Conservation (phyloP, 129 eudicot genomes). For the Escallonia herrerae region DNA sequence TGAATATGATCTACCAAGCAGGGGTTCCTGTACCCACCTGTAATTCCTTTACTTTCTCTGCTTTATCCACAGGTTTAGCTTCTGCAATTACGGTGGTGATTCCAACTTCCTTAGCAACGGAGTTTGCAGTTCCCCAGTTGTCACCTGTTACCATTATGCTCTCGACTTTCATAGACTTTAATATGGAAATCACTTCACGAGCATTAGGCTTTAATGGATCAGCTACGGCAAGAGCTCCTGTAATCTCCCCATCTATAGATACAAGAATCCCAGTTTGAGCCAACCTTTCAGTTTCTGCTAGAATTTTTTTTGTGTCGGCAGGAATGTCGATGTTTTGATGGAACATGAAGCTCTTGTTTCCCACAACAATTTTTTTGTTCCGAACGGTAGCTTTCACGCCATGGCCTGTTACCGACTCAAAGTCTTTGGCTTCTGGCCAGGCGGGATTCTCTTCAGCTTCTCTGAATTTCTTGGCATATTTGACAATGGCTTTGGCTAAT, state of each 20-base stretch:
- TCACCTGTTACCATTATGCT: conserved; percentile 73
- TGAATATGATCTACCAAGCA: background rate
- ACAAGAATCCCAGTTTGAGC: conserved; percentile 85
- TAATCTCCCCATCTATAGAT: conserved; percentile 46
- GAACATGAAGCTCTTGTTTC: conserved; percentile 65
- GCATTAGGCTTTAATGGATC: conserved; percentile 90
- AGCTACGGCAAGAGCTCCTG: conserved; percentile 57
- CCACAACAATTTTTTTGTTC: conserved; percentile 53
- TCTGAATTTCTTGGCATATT: conserved; percentile 68
- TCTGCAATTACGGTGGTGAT: conserved; percentile 59
- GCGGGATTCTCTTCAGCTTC: conserved; percentile 52
- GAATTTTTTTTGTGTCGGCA: conserved; percentile 53
- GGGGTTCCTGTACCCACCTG: conserved; percentile 33
- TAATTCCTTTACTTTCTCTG: conserved; percentile 68
- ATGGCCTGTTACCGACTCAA: conserved; percentile 80
- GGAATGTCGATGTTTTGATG: conserved; percentile 36
- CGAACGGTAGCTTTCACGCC: conserved; percentile 73
- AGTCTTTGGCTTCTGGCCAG: conserved; percentile 74
- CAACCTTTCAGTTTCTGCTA: conserved; percentile 47
- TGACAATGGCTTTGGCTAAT: conserved; percentile 79
- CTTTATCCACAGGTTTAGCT: conserved; percentile 76
- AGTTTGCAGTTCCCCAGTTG: conserved; percentile 77
- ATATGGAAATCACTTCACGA: conserved; percentile 55
- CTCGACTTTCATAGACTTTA: conserved; percentile 61
- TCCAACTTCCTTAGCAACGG: conserved; percentile 74